These are phyloP conservation scores for Hypoxylon sp. DNA, from an alignment of 2,329 filamentous ascomycete species.

Conservation along the genomic window DNA sequence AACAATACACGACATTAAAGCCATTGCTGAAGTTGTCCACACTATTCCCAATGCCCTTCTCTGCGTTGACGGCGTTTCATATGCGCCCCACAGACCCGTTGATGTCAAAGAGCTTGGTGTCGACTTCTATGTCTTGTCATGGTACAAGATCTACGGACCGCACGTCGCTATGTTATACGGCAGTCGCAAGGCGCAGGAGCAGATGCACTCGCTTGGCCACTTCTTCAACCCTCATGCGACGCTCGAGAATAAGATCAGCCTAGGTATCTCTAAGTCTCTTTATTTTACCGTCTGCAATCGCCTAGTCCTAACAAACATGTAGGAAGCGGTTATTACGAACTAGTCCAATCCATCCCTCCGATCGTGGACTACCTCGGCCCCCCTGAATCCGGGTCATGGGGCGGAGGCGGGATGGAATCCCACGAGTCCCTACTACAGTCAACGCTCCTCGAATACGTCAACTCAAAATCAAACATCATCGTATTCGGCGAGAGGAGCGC, in stretches of 20 bases:
- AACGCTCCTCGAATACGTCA: constrained; percentile 72
- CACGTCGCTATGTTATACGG: constrained; percentile 81
- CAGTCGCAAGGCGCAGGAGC: constrained; percentile 67
- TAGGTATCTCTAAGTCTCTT: constrained; percentile 19
- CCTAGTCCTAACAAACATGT: constrained; percentile 53
- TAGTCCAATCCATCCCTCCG: constrained; percentile 72
- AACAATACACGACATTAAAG: constrained; percentile 47
- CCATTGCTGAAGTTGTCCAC: constrained; percentile 48
- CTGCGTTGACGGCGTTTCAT: constrained; percentile 82
- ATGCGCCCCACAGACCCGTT: constrained; percentile 79
- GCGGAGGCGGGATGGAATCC: constrained; percentile 61
- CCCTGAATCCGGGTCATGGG: constrained; percentile 60
- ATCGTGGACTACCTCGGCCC: constrained; percentile 74
- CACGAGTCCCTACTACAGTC: constrained; percentile 75
- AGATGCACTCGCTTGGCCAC: constrained; percentile 69
- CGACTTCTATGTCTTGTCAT: constrained; percentile 84
- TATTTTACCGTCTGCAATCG: neutral
- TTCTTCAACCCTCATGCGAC: constrained; percentile 71
- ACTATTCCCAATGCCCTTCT: constrained; percentile 70
- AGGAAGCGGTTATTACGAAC: constrained; percentile 79
- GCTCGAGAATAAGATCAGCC: constrained; percentile 75
- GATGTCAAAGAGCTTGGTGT: constrained; percentile 78
- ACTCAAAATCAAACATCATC: constrained; percentile 65
- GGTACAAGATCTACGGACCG: constrained; percentile 88
- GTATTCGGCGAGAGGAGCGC: constrained; percentile 71